Evolutionary conservation across 2,329 filamentous ascomycete genomes (phyloP).

Genomic region (Claviceps pusilla): DNA sequence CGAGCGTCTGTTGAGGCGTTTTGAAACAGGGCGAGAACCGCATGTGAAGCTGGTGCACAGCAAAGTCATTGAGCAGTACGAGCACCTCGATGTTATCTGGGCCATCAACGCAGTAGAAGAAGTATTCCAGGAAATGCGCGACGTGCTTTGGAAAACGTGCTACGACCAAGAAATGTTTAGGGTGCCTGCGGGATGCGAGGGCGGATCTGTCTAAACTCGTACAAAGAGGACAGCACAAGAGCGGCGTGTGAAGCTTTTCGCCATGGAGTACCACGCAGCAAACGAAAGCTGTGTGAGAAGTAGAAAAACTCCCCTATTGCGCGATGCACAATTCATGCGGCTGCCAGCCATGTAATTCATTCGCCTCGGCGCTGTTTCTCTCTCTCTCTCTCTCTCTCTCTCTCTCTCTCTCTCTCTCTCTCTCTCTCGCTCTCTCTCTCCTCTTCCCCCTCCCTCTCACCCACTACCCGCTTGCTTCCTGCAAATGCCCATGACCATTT

Average conservation of each 20-base stretch:
- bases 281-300: not conserved
- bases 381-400: not conserved
- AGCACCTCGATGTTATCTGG: conserved; percentile 92
- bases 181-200: conserved; percentile 49
- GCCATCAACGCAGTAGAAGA: conserved; percentile 76
- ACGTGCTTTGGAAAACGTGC: conserved; percentile 73
- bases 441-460: too few species aligned
- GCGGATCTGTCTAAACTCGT: not conserved
- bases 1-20: conserved; percentile 53
- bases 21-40: conserved; percentile 66
- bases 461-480: too few species aligned
- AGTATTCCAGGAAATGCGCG: conserved; percentile 65
- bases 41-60: conserved; percentile 65
- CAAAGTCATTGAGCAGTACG: conserved; percentile 73
- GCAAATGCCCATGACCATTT: not conserved
- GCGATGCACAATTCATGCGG: not conserved
- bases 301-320: not conserved
- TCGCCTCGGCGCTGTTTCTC: not conserved
- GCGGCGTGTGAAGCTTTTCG: too few species aligned
- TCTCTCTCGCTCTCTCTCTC: too few species aligned
- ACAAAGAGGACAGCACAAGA: not conserved
- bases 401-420: too few species aligned
- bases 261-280: not conserved
- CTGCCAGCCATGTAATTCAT: not conserved
- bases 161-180: conserved; percentile 40